Base-by-base conservation (phyloP, 1,139 yeast species). In the Yamadazyma sp. region DNA sequence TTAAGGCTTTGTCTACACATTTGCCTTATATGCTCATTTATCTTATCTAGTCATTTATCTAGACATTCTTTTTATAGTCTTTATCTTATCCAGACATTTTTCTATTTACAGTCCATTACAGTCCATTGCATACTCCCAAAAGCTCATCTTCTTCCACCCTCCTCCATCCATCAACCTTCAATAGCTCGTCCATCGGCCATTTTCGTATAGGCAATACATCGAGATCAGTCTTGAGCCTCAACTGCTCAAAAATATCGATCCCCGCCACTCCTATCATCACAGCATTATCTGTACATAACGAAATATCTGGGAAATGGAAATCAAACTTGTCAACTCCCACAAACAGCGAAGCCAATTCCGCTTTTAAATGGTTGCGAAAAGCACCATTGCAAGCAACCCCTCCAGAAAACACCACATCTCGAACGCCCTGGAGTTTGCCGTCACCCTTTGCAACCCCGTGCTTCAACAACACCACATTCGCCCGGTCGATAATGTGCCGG, bases 201-300 rank as follows among this genome's bases (percentile, higher is more conserved):
- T 78, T 85, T 32, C 88, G 67, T 2, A 78, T 64, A 1, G 94
- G 90, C 9, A 71, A 54, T 5, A 81, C 74, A 12, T 63, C 65
- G 30, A 83, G 54, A 22, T 72, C 76, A 0, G 87, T 76, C 14
- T 70, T 67, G 21, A 73, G 41, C 2, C 70, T 52, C 24, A 69
- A 66, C 10, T 59, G 54, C 55, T 89, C 96, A 55, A 68, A 84
- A 12, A 89, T 66, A 54, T 90, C 96, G 10, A 90, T 86, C 0
- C 97, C 98, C 0, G 97, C 96, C 79, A 95, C 86, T 0, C 97
- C 98, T 39, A 92, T 92, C 99, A 92, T 92, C 2, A 89, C 77
- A 0, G 97, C 96, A 60, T 92, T 94, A 55, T 92, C 98, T 0
- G 97, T 88, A 55, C 98, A 94, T 46, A 90, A 67, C 6, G 73